Conservation (phyloP, 176 grass and related monocot species). For the bread wheat (Triticum aestivum) region DNA sequence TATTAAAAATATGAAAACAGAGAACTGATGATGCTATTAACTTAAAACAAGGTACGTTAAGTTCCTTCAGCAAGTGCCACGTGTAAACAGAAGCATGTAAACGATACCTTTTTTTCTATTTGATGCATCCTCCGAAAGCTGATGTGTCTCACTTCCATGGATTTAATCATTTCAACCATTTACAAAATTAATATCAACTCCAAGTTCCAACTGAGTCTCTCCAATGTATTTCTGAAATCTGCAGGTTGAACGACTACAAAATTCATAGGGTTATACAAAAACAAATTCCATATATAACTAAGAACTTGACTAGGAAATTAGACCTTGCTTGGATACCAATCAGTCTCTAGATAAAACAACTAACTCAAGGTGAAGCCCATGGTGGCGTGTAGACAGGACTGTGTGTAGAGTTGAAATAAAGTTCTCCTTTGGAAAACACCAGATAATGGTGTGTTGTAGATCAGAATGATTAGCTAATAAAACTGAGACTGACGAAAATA, state of each 20-base stretch:
- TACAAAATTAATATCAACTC: background rate
- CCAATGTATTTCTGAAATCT: background rate
- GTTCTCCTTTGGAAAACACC: background rate
- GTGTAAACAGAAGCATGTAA: background rate
- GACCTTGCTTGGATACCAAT: background rate
- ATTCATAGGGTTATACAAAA: background rate
- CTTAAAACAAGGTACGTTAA: background rate
- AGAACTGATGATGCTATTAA: background rate
- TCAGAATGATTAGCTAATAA: background rate
- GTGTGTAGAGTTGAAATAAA: background rate
- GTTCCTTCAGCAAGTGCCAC: background rate
- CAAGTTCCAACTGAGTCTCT: constrained; percentile 4
- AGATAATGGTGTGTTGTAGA: background rate
- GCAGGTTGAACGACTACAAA: background rate
- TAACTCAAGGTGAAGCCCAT: background rate
- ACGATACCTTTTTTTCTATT: background rate
- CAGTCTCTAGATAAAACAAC: background rate
- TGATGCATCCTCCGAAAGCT: background rate
- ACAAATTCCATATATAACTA: background rate
- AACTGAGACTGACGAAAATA: background rate
- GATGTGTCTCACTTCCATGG: background rate
- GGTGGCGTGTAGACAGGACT: background rate
- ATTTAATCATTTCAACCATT: background rate
- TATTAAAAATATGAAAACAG: background rate
- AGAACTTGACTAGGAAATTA: background rate